Evolutionary conservation across 768 basidiomycete genomes (phyloP).

Genomic region (Suillus decipiens): DNA sequence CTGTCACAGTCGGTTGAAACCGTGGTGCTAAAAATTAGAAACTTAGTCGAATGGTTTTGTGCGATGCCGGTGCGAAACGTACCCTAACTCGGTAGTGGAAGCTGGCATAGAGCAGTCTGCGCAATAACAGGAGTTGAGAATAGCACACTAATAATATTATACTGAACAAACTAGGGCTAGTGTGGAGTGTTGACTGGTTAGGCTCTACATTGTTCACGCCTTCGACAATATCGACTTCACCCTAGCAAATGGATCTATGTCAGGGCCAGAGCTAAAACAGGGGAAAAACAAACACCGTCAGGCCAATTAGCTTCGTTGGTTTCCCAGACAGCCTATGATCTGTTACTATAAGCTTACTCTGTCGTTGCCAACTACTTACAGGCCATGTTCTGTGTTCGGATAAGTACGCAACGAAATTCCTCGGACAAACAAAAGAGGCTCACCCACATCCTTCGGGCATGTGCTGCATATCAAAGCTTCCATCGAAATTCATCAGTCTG

Average conservation of each 20-base stretch:
- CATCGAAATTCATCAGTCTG: neutral
- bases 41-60: neutral
- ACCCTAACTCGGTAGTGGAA: conserved; percentile 28
- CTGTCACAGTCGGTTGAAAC: conserved; percentile 26
- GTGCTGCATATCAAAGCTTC: conserved; percentile 36
- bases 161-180: conserved; percentile 41
- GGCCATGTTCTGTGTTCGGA: conserved; percentile 36
- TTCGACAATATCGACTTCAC: conserved; percentile 34
- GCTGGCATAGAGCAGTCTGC: conserved; percentile 31
- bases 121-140: neutral
- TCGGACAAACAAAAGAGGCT: conserved; percentile 12
- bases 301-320: conserved; percentile 27
- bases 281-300: conserved; percentile 18
- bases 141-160: neutral
- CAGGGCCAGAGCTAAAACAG: neutral
- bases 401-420: neutral
- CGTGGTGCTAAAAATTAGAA: conserved; percentile 18
- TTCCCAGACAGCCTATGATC: conserved; percentile 31
- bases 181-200: conserved; percentile 59
- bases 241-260: conserved; percentile 19
- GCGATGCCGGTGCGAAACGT: neutral
- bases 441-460: conserved; percentile 40
- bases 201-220: conserved; percentile 55
- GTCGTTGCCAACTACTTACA: conserved; percentile 18
- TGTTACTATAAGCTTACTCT: neutral